Percentiles rank a stretch among this genome's conserved stretches.
phyloP scores from a whole-genome alignment of 2,329 filamentous ascomycete species.

The Zalaria obscura region DNA sequence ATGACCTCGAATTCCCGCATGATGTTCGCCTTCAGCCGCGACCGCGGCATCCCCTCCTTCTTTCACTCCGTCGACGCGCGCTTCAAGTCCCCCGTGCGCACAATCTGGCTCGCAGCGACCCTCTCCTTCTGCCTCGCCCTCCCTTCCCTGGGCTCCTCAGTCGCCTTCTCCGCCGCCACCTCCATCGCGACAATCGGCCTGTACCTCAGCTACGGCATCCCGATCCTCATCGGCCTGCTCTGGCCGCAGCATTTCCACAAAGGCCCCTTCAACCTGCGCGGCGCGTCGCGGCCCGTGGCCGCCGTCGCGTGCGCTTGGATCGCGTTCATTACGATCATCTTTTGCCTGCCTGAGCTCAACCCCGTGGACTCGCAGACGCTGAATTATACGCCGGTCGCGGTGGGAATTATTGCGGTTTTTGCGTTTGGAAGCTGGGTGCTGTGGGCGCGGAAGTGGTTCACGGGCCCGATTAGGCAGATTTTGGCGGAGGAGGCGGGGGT shows the following conservation, averaged over 20 bases:
- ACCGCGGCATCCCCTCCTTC: slow-evolving; percentile 40
- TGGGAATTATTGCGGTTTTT: slow-evolving; percentile 40
- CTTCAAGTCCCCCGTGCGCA: slow-evolving; percentile 36
- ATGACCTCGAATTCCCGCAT: slow-evolving; percentile 44
- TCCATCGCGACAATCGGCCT: slow-evolving; percentile 45
- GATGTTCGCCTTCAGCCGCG: slow-evolving; percentile 45
- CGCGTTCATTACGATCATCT: slow-evolving; percentile 40
- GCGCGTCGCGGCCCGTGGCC: slow-evolving; percentile 33
- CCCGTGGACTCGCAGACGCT: slow-evolving; percentile 40
- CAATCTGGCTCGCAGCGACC: slow-evolving; percentile 41
- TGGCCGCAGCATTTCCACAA: slow-evolving; percentile 38
- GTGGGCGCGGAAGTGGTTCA: slow-evolving; percentile 42
- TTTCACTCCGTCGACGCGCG: slow-evolving; percentile 39
- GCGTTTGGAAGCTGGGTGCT: slow-evolving; percentile 35
- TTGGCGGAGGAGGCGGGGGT: slow-evolving; percentile 35
- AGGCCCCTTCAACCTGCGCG: slow-evolving; percentile 40
- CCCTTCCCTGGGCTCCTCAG: slow-evolving; percentile 38
- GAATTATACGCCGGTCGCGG: slow-evolving; percentile 46
- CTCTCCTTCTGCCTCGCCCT: slow-evolving; percentile 42
- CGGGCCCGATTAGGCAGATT: slow-evolving; percentile 40
- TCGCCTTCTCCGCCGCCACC: slow-evolving; percentile 44
- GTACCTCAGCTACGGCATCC: slow-evolving; percentile 44
- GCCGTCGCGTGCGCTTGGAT: slow-evolving; percentile 38
- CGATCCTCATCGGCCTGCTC: slow-evolving; percentile 40
- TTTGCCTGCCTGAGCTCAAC: slow-evolving; percentile 42